These are phyloP conservation scores for Alternaria infectoria DNA, from an alignment of 2,329 filamentous ascomycete species.

Conservation along the genomic window DNA sequence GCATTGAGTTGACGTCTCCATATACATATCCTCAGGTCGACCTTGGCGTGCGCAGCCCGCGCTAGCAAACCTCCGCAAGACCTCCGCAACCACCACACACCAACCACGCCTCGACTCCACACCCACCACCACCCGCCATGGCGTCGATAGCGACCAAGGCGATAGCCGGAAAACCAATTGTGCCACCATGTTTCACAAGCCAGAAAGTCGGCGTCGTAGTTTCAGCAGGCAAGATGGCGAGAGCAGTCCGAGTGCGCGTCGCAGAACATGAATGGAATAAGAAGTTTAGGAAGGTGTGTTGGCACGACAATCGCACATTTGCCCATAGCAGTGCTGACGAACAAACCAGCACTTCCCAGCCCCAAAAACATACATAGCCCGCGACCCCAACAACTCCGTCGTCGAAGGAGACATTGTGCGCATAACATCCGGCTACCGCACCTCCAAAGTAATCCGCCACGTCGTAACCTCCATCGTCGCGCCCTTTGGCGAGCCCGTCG, in stretches of 20 bases:
- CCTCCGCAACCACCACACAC: conserved; percentile 18
- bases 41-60: conserved; percentile 1
- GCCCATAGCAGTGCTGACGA: conserved; percentile 8
- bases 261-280: conserved; percentile 75
- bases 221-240: conserved; percentile 77
- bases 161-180: conserved; percentile 27
- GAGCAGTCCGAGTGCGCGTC: conserved; percentile 79
- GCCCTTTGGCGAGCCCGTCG: conserved; percentile 69
- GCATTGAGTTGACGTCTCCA: conserved; percentile 28
- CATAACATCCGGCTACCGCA: conserved; percentile 70
- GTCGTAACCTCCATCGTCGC: conserved; percentile 78
- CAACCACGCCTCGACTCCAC: conserved; percentile 3
- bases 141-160: conserved; percentile 27
- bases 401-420: conserved; percentile 76
- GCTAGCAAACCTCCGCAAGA: conserved; percentile 8
- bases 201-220: conserved; percentile 69
- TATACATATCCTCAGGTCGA: not conserved
- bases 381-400: conserved; percentile 78
- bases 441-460: conserved; percentile 71
- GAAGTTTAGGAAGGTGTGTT: conserved; percentile 71
- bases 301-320: not conserved
- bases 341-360: conserved; percentile 66
- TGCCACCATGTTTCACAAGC: conserved; percentile 36
- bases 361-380: conserved; percentile 71
- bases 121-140: conserved; percentile 21